Base-by-base conservation (phyloP, 306 rosid genomes). In the Oemleria cerasiformis region DNA sequence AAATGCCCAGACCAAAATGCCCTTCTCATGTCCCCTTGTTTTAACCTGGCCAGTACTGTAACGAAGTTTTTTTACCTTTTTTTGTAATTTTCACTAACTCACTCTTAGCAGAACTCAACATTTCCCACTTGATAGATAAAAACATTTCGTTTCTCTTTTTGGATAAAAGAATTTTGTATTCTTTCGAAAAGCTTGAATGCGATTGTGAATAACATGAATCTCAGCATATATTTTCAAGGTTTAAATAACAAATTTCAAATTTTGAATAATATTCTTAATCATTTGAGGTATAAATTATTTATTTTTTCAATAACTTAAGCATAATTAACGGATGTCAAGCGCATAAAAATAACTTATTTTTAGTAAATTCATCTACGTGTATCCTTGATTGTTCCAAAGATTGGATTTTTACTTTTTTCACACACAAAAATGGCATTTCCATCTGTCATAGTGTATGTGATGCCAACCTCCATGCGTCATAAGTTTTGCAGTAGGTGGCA, bases 1-100 rank as follows among this genome's bases (percentile, higher is more conserved):
- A 59, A 59, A 5, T 20, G 39, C 25, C 67, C 68, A 30, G 66
- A 77, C 85, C 69, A 73, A 64, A 78, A 39, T 76, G 55, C 86
- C 87, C 88, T 73, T 73, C 19, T 34, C 66, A 61, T 4, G 13
- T n/a, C 66, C 66, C 39, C 47, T 14, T 17, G 42, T 56, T 56
- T 70, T 67, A n/a, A 50, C 72, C 72, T 49, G 58, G 58, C 58
- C 9, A 23, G 20, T 19, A 53, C 30, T 19, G 8, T 66, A 45
- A 45, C 17, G 2, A 15, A 45, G 12, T 12, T 45, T 12, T 45
- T 45, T 12, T 45, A 3, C 50, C 3, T 30, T 30, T n/a, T n/a
- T 56, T 23, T 56, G 38, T 21, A 23, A 56, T 5, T 56, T 56
- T 56, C 25, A 17, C 49, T 41, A 42, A 53, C 39, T 23, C 10